Evolutionary conservation across 495 filamentous ascomycete species (phyloP).

Genomic region (Neurospora intermedia): DNA sequence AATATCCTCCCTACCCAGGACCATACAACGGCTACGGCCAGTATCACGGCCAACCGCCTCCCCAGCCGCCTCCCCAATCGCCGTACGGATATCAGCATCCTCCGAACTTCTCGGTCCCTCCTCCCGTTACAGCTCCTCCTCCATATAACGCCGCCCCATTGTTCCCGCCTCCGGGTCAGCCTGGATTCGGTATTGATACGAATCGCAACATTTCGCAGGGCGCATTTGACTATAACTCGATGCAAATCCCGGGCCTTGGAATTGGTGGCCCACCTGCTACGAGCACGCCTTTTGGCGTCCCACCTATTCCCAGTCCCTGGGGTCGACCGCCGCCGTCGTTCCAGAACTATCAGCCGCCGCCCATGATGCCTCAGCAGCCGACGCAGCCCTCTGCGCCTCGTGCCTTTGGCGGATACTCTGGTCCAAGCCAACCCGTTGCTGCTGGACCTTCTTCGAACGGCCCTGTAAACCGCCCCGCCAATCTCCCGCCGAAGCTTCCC

Average conservation of each 20-base stretch:
- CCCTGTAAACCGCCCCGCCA: background rate
- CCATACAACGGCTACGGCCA: slow-evolving; percentile 24
- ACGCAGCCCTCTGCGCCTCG: background rate
- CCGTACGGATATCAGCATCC: slow-evolving; percentile 15
- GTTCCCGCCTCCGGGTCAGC: background rate
- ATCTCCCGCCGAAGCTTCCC: background rate
- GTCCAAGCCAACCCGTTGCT: slow-evolving; percentile 5
- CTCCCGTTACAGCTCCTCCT: background rate
- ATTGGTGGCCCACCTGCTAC: slow-evolving; percentile 10
- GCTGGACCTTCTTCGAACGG: slow-evolving; percentile 7
- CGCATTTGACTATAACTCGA: slow-evolving; percentile 30
- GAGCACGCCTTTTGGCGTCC: background rate
- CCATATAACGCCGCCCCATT: slow-evolving; percentile 1
- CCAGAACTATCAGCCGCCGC: background rate
- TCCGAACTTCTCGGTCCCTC: slow-evolving; percentile 9
- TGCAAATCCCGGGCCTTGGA: slow-evolving; percentile 32
- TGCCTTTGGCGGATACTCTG: background rate
- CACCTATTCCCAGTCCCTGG: slow-evolving; percentile 3
- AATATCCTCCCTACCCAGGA: slow-evolving; percentile 13
- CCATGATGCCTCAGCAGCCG: background rate
- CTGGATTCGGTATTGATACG: slow-evolving; percentile 7
- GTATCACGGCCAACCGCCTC: slow-evolving; percentile 19
- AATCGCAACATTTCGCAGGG: slow-evolving; percentile 12
- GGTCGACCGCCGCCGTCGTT: slow-evolving; percentile 2
- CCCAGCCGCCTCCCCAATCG: slow-evolving; percentile 11